Conservation (phyloP, 352 stramenopile genomes). For the Phytophthora crassamura region DNA sequence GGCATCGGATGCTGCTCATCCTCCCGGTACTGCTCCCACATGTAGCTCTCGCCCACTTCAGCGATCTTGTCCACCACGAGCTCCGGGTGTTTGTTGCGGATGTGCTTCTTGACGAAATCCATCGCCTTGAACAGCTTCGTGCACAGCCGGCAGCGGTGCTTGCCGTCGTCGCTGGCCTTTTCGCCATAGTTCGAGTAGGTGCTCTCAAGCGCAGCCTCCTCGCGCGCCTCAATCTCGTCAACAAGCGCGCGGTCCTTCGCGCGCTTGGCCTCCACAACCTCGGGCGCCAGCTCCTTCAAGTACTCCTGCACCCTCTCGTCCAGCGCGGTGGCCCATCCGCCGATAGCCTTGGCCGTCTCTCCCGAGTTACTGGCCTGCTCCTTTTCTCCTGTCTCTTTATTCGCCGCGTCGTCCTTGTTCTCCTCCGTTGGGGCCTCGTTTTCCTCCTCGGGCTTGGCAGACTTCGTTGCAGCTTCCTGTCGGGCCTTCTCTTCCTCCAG, state of each 20-base stretch:
- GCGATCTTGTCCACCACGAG: constrained; percentile 85
- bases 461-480: constrained; percentile 44
- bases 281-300: constrained; percentile 60
- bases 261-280: constrained; percentile 55
- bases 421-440: constrained; percentile 20
- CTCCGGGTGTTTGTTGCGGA: constrained; percentile 89
- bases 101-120: constrained; percentile 91
- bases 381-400: constrained; percentile 32
- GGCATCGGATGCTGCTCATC: constrained; percentile 81
- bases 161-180: constrained; percentile 83
- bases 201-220: constrained; percentile 75
- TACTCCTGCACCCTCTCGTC: constrained; percentile 82
- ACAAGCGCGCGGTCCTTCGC: constrained; percentile 71
- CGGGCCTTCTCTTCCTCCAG: constrained; percentile 80
- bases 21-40: constrained; percentile 89
- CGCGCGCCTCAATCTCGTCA: constrained; percentile 74
- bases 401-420: constrained; percentile 31
- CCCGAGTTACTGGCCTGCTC: constrained; percentile 10
- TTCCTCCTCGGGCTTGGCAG: constrained; percentile 16
- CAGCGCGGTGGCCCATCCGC: constrained; percentile 75
- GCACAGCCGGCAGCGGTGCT: constrained; percentile 85
- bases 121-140: constrained; percentile 90
- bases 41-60: constrained; percentile 84
- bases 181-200: constrained; percentile 87
- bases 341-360: constrained; percentile 56